These are phyloP conservation scores for Cercospora sp. DNA, from an alignment of 2,329 filamentous ascomycete genomes.

Conservation along the genomic window DNA sequence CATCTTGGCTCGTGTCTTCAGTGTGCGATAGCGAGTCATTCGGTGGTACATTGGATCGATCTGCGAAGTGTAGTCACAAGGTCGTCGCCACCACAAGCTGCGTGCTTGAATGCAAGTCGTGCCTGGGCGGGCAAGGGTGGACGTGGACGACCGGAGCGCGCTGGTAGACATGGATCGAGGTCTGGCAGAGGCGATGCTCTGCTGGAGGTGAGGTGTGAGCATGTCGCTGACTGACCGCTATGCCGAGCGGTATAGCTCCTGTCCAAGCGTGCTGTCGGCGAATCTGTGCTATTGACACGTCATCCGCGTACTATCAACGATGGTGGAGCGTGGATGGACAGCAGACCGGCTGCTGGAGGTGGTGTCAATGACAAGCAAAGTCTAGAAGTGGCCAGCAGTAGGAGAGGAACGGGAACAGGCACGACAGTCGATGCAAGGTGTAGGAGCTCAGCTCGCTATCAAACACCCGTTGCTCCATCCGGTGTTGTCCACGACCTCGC, in stretches of 20 bases:
- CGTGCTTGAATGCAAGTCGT: constrained; percentile 22
- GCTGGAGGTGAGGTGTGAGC: constrained; percentile 32
- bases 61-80: constrained; percentile 33
- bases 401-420: not conserved
- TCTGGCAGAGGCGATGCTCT: constrained; percentile 21
- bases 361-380: not conserved
- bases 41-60: constrained; percentile 38
- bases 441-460: not conserved
- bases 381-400: not conserved
- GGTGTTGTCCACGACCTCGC: constrained; percentile 1
- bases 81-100: constrained; percentile 32
- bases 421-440: not conserved
- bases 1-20: constrained; percentile 37
- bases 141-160: constrained; percentile 20
- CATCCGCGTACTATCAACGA: constrained; percentile 3
- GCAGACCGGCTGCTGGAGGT: not conserved
- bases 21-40: constrained; percentile 32
- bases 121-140: constrained; percentile 19
- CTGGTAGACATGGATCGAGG: constrained; percentile 21
- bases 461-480: not conserved
- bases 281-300: constrained; percentile 2
- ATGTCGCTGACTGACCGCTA: constrained; percentile 20
- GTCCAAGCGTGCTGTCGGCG: not conserved
- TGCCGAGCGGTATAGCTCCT: constrained; percentile 1
- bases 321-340: not conserved